Evolutionary conservation across 371 early-diverging fungal genomes (phyloP).

Genomic region (Cokeromyces recurvatus): DNA sequence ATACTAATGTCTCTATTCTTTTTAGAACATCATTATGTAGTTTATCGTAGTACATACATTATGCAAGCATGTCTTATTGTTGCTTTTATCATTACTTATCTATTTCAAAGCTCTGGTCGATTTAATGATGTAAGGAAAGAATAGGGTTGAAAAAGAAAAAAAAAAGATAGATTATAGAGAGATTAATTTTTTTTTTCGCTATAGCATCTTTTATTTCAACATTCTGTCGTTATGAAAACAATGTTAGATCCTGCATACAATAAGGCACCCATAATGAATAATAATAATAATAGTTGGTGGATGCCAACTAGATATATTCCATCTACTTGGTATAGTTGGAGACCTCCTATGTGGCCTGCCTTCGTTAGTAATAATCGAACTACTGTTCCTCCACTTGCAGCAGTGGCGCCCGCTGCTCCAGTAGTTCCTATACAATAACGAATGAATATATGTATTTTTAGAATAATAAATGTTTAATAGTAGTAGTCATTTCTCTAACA

Average conservation of each 20-base stretch:
- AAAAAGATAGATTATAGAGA: background rate
- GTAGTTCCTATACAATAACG: no score
- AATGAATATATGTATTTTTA: no score
- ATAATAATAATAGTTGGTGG: no score
- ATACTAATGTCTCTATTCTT: background rate
- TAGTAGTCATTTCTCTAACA: no score
- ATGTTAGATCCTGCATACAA: background rate
- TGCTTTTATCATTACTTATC: conserved; percentile 11
- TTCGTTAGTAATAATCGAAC: no score
- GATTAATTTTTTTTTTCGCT: background rate
- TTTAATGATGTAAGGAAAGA: no score
- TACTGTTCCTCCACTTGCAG: no score
- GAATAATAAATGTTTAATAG: no score
- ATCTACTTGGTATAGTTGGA: background rate
- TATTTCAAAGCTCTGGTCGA: conserved; percentile 7
- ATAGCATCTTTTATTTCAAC: conserved; percentile 8
- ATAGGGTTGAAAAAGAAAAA: no score
- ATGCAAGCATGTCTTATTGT: conserved; percentile 27
- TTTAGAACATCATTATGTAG: conserved; percentile 11
- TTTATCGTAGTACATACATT: conserved; percentile 21
- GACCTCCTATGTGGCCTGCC: no score
- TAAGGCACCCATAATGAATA: no score
- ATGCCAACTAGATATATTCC: conserved; percentile 1
- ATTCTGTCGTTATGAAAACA: conserved; percentile 2
- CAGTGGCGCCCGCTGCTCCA: no score